Base-by-base conservation (phyloP, 176 grass and related monocot species). In the Areca catechu region DNA sequence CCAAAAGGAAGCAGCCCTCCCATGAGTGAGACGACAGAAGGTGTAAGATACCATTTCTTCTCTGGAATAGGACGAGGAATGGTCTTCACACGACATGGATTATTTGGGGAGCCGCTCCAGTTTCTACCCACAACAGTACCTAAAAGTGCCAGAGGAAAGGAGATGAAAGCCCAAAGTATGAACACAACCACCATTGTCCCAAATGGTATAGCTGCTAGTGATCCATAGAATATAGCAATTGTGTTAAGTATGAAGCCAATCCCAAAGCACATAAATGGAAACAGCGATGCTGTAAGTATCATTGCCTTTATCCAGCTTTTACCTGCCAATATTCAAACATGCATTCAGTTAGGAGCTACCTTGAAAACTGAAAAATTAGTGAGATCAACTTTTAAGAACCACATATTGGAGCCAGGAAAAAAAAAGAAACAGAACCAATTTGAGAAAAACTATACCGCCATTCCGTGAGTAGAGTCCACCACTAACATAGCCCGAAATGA, bases 271-370 rank as follows among this genome's bases (percentile, higher is more conserved):
- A 98, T 72, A 74, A 98, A 92, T 22, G 93, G 93, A 53, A 98
- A 98, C 27, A 98, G 78, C 7, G 93, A 98, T 22, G 93, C 93
- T 0, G 86, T 89, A 18, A 98, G 81, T 49, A 92, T 76, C 93
- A 98, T 98, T 47, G 93, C 53, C 69, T 92, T 88, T 84, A 98
- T 92, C 93, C 93, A 98, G 57, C 57, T 98, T 82, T 98, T 98
- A 51, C 93, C 93, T 98, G 81, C 21, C 74, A 83, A 53, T 16
- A 53, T 51, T 76, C 22, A 71, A 77, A 74, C 77, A 74, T 15
- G 61, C 23, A 74, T 15, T 75, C 10, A 58, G 68, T 43, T 74
- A 25, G 4, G 50, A 28, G 25, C 51, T 68, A 65, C 50, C 18
- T 62, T 27, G 15, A 9, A 57, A 74, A 23, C 66, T 16, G 53